phyloP scores from a whole-genome alignment of 495 filamentous ascomycete species.

The Rusavskia elegans region DNA sequence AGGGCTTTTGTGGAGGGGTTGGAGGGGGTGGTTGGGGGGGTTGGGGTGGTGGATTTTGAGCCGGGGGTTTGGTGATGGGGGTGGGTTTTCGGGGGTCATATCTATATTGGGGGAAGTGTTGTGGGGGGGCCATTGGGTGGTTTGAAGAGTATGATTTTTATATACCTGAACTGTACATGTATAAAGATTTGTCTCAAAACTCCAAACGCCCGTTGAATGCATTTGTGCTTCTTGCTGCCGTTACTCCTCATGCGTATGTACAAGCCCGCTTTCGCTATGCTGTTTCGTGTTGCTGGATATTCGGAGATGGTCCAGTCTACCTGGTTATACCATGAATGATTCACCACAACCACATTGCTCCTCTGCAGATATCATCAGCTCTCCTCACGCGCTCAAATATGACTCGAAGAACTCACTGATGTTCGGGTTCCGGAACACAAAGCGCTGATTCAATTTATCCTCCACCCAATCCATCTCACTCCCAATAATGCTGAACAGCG shows the following conservation, averaged over 20 bases:
- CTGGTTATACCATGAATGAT: slow-evolving; percentile 69
- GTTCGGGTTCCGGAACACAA: slow-evolving; percentile 93
- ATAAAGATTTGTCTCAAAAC: no score
- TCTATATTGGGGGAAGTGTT: no score
- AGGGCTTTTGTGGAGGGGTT: slow-evolving; percentile 25
- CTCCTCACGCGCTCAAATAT: neutral
- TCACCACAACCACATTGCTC: slow-evolving; percentile 95
- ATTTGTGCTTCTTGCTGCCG: no score
- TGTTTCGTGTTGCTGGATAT: no score
- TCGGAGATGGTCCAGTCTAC: no score
- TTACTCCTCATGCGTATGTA: no score
- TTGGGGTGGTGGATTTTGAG: slow-evolving; percentile 26
- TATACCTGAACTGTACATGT: no score
- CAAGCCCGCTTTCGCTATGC: no score
- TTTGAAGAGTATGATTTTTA: no score
- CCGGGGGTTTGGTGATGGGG: slow-evolving; percentile 19
- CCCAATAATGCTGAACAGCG: slow-evolving; percentile 92
- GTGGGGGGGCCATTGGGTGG: no score
- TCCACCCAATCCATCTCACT: slow-evolving; percentile 99
- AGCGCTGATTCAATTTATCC: slow-evolving; percentile 76
- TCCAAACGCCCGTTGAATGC: no score
- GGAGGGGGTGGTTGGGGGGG: slow-evolving; percentile 14
- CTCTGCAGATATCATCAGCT: slow-evolving; percentile 41
- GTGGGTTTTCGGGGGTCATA: no score
- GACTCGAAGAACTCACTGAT: slow-evolving; percentile 57